phyloP scores from a whole-genome alignment of 306 rosid species.

The Glycine tomentella region DNA sequence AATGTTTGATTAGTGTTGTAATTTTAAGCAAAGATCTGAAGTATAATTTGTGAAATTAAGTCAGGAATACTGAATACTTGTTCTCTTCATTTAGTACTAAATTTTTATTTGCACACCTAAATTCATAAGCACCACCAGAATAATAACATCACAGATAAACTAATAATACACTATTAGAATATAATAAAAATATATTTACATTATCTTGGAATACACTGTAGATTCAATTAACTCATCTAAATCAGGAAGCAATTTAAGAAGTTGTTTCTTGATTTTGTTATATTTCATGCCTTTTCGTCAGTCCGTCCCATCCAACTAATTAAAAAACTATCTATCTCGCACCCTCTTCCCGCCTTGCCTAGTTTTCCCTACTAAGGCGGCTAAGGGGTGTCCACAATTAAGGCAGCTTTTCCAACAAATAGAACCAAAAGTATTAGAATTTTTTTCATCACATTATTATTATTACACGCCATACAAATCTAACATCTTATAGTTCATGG shows the following conservation, averaged over 20 bases:
- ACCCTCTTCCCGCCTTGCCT: no score
- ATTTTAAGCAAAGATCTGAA: background rate
- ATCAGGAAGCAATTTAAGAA: background rate
- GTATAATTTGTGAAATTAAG: background rate
- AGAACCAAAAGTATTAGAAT: background rate
- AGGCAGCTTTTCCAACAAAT: background rate
- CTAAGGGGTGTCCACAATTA: no score
- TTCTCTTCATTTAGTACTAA: background rate
- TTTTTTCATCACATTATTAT: background rate
- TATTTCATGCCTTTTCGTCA: background rate
- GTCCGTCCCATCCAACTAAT: no score
- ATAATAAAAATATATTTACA: background rate
- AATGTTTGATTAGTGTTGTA: background rate
- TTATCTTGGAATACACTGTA: background rate
- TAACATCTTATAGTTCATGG: background rate
- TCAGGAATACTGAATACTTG: background rate
- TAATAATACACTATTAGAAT: conserved; percentile 6
- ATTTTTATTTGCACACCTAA: conserved; percentile 7
- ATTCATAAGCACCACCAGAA: background rate
- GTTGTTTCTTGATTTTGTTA: background rate
- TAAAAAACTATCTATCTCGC: no score
- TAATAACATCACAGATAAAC: conserved; percentile 12
- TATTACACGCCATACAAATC: background rate
- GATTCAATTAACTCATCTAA: background rate
- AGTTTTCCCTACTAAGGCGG: no score